Evolutionary conservation across 1,284 basidiomycete genomes (phyloP).

Genomic region (Tylopilus orsonianus): DNA sequence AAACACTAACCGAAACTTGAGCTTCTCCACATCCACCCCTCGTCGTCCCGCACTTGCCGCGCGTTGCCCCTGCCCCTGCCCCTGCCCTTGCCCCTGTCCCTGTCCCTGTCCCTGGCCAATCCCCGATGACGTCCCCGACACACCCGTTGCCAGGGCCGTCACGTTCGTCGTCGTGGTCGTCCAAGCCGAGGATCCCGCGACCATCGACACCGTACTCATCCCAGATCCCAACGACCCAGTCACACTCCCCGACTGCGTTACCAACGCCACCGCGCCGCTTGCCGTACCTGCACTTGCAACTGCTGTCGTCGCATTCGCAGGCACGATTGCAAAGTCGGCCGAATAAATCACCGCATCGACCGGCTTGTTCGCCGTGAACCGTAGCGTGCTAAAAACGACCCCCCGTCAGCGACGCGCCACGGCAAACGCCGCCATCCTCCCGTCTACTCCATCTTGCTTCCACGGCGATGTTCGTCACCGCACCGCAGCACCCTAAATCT

Average conservation of each 20-base stretch:
- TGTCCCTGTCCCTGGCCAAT: background rate
- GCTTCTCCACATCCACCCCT: conserved; percentile 40
- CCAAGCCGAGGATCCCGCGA: conserved; percentile 1
- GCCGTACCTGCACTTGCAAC: background rate
- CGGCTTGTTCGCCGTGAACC: conserved; percentile 32
- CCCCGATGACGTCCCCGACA: conserved; percentile 20
- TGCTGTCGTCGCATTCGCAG: conserved; percentile 9
- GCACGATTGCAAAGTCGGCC: conserved; percentile 38
- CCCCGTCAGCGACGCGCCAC: background rate
- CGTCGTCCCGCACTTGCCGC: conserved; percentile 25
- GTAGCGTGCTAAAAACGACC: conserved; percentile 29
- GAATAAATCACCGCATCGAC: conserved; percentile 32
- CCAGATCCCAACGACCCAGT: background rate
- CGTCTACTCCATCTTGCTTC: too few relatives aligned
- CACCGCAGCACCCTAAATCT: background rate
- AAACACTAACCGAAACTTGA: conserved; percentile 53
- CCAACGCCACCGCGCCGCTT: background rate
- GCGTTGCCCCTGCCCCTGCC: conserved; percentile 16
- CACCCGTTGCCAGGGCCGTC: conserved; percentile 18
- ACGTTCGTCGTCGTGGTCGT: conserved; percentile 17
- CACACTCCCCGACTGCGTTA: conserved; percentile 6
- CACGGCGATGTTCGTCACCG: too few relatives aligned
- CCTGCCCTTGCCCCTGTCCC: background rate
- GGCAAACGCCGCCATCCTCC: background rate
- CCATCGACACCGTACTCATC: conserved; percentile 1